Evolutionary conservation across 2,329 filamentous ascomycete genomes (phyloP).

Genomic region (Neonectria punicea): DNA sequence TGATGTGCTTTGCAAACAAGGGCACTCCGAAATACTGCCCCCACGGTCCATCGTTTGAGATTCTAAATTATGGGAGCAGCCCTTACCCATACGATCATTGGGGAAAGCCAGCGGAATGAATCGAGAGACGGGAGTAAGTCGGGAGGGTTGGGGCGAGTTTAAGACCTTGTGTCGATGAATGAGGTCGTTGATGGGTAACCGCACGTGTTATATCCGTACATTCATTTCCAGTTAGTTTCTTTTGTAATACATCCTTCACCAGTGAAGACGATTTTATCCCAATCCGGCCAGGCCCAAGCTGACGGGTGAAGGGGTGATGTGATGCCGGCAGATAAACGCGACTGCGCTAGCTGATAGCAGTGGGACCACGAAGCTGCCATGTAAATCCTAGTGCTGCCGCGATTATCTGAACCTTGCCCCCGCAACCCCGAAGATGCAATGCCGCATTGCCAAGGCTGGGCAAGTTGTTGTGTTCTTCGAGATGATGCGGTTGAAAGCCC

Average conservation of each 20-base stretch:
- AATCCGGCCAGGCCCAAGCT: not conserved
- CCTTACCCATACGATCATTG: not conserved
- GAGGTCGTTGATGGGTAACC: not conserved
- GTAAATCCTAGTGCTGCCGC: slow-evolving; percentile 5
- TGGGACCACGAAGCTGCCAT: not conserved
- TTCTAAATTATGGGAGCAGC: not conserved
- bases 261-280: not conserved
- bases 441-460: not conserved
- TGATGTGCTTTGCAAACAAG: slow-evolving; percentile 23
- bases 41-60: slow-evolving; percentile 17
- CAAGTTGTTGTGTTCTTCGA: not conserved
- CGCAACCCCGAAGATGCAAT: not conserved
- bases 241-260: not conserved
- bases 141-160: not conserved
- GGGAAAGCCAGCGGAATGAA: not conserved
- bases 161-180: not conserved
- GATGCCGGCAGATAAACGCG: slow-evolving; percentile 13
- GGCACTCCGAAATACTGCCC: slow-evolving; percentile 27
- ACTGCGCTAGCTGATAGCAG: slow-evolving; percentile 5
- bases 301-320: not conserved
- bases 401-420: not conserved
- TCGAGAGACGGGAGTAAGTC: not conserved
- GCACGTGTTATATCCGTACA: not conserved
- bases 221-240: not conserved
- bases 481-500: not conserved